A percentile compares a stretch with the other conserved stretches of the same genome.
These are phyloP conservation scores for Aphanomyces stellatus DNA, from an alignment of 352 stramenopile species.

Conservation along the genomic window DNA sequence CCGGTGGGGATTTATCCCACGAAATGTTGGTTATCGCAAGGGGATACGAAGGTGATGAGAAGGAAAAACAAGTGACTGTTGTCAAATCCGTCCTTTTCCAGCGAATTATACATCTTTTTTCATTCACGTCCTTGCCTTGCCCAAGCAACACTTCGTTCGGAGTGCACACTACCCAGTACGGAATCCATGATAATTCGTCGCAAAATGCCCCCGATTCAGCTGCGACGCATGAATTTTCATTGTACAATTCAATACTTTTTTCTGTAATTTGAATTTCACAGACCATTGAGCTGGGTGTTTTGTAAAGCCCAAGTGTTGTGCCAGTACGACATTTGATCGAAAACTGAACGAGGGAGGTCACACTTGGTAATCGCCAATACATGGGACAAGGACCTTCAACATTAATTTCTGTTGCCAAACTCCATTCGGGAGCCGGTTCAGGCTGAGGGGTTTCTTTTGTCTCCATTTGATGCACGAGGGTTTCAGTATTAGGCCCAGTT, in stretches of 20 bases:
- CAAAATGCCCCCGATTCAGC: slow-evolving; percentile 3
- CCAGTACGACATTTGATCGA: neutral
- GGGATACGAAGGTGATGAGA: neutral
- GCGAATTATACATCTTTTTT: neutral
- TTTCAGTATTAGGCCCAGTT: neutral
- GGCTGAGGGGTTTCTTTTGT: too few species aligned
- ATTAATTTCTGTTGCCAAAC: neutral
- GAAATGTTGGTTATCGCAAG: neutral
- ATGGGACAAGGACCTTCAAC: neutral
- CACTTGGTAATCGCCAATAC: neutral
- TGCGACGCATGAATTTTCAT: neutral
- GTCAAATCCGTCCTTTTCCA: neutral
- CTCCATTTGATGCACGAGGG: too few species aligned
- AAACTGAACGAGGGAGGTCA: neutral
- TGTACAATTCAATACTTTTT: neutral
- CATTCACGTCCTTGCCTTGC: neutral
- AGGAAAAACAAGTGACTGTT: neutral
- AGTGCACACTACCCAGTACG: slow-evolving; percentile 4
- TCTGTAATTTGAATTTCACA: neutral
- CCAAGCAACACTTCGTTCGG: neutral
- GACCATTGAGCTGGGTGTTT: neutral
- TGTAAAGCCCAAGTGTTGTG: neutral
- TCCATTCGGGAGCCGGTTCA: neutral
- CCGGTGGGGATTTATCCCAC: neutral
- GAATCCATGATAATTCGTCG: neutral